phyloP scores from a whole-genome alignment of 768 basidiomycete species.

The Pholiota molesta region DNA sequence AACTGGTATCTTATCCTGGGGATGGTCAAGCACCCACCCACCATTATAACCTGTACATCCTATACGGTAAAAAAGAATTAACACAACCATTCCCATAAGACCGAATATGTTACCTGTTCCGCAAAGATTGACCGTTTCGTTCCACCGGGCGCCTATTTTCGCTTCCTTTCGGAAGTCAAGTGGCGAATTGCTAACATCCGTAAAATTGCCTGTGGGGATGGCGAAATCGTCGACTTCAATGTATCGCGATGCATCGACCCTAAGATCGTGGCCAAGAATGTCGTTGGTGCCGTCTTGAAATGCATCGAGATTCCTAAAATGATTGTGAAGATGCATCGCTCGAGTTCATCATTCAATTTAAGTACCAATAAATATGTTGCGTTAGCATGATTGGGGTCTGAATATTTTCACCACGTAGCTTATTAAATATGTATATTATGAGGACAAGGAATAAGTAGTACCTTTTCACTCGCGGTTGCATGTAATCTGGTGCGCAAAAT shows the following conservation, averaged over 20 bases:
- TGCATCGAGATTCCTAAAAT: slow-evolving; percentile 51
- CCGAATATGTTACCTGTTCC: slow-evolving; percentile 26
- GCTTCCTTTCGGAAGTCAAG: slow-evolving; percentile 44
- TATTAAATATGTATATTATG: neutral
- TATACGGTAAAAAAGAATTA: slow-evolving; percentile 12
- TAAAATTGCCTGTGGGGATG: slow-evolving; percentile 42
- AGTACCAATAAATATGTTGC: slow-evolving; percentile 55
- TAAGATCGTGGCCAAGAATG: slow-evolving; percentile 37
- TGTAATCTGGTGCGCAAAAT: slow-evolving; percentile 44
- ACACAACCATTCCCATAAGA: neutral
- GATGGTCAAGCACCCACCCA: slow-evolving; percentile 51
- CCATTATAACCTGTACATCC: slow-evolving; percentile 54
- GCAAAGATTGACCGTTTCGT: slow-evolving; percentile 32
- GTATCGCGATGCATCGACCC: slow-evolving; percentile 33
- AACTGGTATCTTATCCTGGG: slow-evolving; percentile 27
- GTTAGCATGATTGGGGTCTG: slow-evolving; percentile 62
- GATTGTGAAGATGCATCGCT: neutral
- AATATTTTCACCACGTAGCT: too few relatives aligned
- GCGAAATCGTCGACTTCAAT: slow-evolving; percentile 40
- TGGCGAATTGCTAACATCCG: slow-evolving; percentile 30
- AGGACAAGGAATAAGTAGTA: slow-evolving; percentile 11
- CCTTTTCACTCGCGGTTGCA: slow-evolving; percentile 49
- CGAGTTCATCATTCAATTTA: neutral
- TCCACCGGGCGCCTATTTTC: slow-evolving; percentile 36
- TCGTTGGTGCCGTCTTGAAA: slow-evolving; percentile 44